Percentiles rank a stretch among this genome's conserved stretches.
These are phyloP conservation scores for Colletotrichum viniferum DNA, from an alignment of 2,329 filamentous ascomycete species.

Conservation along the genomic window DNA sequence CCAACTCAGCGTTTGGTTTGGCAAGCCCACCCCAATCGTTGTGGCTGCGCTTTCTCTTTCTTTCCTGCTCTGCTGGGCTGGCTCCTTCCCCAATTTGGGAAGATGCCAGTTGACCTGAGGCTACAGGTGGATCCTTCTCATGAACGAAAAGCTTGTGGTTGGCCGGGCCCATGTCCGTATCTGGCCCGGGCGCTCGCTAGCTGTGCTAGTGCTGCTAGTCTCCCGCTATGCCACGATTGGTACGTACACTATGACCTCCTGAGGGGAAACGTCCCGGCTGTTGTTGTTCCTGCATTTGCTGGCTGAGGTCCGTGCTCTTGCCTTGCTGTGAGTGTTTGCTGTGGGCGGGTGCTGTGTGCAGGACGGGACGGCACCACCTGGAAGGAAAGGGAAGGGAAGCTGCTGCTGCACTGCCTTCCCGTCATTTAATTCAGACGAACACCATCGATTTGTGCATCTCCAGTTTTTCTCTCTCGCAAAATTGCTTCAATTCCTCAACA, in stretches of 20 bases:
- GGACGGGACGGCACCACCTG: too few relatives aligned
- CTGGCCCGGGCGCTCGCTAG: not conserved
- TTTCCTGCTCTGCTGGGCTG: not conserved
- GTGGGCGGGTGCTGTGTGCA: not conserved
- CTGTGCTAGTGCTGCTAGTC: not conserved
- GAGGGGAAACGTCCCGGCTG: not conserved
- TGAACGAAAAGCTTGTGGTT: slow-evolving; percentile 11
- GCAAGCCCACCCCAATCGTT: not conserved
- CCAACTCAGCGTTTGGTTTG: not conserved
- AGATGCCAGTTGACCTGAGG: not conserved
- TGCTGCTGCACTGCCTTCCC: not conserved
- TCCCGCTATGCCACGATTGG: not conserved
- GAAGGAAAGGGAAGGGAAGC: not conserved
- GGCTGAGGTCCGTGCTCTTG: not conserved
- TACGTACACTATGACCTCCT: not conserved
- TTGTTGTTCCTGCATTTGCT: not conserved
- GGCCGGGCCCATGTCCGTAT: not conserved
- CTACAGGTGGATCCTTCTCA: not conserved
- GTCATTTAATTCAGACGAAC: not conserved
- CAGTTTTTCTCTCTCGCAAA: not conserved
- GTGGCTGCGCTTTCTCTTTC: not conserved
- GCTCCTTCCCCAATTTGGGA: not conserved
- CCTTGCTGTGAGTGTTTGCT: not conserved
- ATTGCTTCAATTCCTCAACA: not conserved
- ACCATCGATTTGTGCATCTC: not conserved